Conservation (phyloP, 805 yeast species). For the Myxozyma lipomycoides region DNA sequence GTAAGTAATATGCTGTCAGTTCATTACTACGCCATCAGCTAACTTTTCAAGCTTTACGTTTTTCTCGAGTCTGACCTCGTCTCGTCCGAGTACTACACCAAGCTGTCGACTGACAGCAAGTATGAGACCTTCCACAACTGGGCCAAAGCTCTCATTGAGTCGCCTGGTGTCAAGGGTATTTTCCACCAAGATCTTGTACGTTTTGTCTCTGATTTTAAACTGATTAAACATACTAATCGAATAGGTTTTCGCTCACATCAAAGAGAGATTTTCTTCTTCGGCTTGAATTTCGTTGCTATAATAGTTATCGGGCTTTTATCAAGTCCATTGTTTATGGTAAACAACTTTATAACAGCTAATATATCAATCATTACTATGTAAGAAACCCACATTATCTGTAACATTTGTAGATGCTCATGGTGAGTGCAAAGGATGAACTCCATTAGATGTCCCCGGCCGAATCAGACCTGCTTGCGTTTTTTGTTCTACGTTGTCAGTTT, state of each 20-base stretch:
- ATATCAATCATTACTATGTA: too few species aligned
- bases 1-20: constrained; percentile 3
- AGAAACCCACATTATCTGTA: too few species aligned
- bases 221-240: neutral
- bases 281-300: too few species aligned
- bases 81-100: constrained; percentile 1
- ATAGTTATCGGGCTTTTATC: too few species aligned
- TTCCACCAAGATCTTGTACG: constrained; percentile 21
- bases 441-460: constrained; percentile 14
- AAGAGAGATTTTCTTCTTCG: neutral
- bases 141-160: constrained; percentile 19
- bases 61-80: constrained; percentile 10
- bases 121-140: constrained; percentile 26
- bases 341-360: too few species aligned
- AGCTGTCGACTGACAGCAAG: constrained; percentile 24
- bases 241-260: neutral
- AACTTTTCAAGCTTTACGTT: constrained; percentile 6
- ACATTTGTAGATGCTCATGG: too few species aligned
- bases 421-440: neutral
- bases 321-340: too few species aligned
- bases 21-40: neutral
- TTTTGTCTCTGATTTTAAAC: neutral
- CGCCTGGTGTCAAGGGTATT: constrained; percentile 29
- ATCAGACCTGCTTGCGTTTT: constrained; percentile 68
- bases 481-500: constrained; percentile 38